Evolutionary conservation across 2,329 filamentous ascomycete genomes (phyloP).

Genomic region (Aspergillus hortae): DNA sequence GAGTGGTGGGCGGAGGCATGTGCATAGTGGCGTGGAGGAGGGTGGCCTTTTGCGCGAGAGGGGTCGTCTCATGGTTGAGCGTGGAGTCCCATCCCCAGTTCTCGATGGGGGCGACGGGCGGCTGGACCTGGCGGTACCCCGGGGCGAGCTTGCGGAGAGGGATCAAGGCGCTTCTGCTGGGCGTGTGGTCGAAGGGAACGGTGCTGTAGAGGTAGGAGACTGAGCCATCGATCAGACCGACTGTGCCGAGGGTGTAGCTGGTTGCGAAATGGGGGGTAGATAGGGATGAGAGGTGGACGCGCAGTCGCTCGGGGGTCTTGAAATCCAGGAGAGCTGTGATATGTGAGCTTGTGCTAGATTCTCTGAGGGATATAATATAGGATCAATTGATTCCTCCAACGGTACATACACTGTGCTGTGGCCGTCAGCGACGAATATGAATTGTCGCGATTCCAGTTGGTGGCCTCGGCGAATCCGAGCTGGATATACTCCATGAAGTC

Average conservation of each 20-base stretch:
- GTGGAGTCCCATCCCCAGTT: constrained; percentile 32
- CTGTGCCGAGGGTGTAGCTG: constrained; percentile 83
- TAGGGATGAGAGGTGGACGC: constrained; percentile 84
- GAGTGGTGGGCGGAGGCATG: constrained; percentile 66
- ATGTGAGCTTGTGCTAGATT: neutral
- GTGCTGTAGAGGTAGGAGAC: constrained; percentile 95
- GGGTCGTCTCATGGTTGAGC: constrained; percentile 14
- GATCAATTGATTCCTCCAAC: neutral
- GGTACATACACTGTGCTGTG: constrained; percentile 68
- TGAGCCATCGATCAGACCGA: constrained; percentile 93
- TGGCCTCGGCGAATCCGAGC: constrained; percentile 80
- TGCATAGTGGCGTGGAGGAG: constrained; percentile 45
- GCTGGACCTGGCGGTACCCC: constrained; percentile 74
- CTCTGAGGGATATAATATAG: constrained; percentile 1
- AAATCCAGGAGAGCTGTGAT: constrained; percentile 80
- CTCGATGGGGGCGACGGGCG: constrained; percentile 32
- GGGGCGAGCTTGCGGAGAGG: constrained; percentile 73
- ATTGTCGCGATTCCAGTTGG: constrained; percentile 87
- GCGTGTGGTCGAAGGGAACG: constrained; percentile 63
- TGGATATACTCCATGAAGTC: constrained; percentile 98
- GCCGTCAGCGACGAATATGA: constrained; percentile 84
- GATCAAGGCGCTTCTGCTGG: constrained; percentile 69
- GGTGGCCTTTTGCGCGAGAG: constrained; percentile 33
- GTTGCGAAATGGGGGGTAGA: constrained; percentile 91
- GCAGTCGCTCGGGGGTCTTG: constrained; percentile 75